A percentile compares a stretch with the other conserved stretches of the same genome.
These are phyloP conservation scores for Trapa bicornis DNA, from an alignment of 345 rosid genomes.

Conservation along the genomic window DNA sequence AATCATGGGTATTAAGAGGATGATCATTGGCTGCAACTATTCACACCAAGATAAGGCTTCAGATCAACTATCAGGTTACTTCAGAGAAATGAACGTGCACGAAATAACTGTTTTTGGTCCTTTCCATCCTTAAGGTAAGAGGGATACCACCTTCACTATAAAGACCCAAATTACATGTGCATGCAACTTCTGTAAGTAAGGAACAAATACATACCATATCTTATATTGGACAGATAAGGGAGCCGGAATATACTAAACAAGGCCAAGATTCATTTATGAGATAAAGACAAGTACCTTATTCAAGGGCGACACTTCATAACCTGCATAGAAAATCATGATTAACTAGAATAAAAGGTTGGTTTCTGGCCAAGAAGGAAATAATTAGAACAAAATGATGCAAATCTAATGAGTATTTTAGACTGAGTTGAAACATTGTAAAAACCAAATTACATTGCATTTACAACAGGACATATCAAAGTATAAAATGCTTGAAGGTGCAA, in stretches of 20 bases:
- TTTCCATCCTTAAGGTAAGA: not conserved
- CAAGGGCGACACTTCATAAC: conserved; percentile 26
- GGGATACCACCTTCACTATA: not conserved
- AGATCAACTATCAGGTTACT: not conserved
- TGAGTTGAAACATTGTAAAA: not conserved
- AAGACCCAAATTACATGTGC: no score
- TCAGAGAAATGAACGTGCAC: no score
- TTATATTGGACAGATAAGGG: not conserved
- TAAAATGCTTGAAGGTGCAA: not conserved
- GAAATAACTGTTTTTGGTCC: no score
- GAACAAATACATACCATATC: not conserved
- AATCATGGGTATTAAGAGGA: not conserved
- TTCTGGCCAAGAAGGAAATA: no score
- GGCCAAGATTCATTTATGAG: not conserved
- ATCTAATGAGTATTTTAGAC: not conserved
- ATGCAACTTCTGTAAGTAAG: not conserved
- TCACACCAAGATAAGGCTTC: not conserved
- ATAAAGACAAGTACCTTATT: conserved; percentile 32
- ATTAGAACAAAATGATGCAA: not conserved
- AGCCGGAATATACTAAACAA: not conserved
- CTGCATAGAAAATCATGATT: conserved; percentile 26
- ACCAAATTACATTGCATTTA: not conserved
- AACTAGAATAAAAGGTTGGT: not conserved
- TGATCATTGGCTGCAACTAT: not conserved
- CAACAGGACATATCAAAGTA: not conserved